phyloP scores from a whole-genome alignment of 2,329 filamentous ascomycete genomes.

The Fusarium sp. region DNA sequence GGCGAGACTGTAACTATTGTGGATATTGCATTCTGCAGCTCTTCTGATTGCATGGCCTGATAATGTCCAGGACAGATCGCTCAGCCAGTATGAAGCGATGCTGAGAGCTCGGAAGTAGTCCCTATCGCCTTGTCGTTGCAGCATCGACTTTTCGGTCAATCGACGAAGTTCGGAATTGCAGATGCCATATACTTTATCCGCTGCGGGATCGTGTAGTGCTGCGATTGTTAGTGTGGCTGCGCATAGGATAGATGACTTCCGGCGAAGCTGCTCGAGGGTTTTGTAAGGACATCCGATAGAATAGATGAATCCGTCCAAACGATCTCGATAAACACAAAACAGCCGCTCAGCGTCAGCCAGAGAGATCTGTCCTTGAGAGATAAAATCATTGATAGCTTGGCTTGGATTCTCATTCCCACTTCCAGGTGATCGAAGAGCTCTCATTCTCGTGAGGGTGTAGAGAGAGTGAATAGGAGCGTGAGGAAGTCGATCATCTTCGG shows the following conservation, averaged over 20 bases:
- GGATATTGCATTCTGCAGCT: slow-evolving; percentile 60
- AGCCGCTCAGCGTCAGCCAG: slow-evolving; percentile 61
- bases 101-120: slow-evolving; percentile 69
- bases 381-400: slow-evolving; percentile 47
- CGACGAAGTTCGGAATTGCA: slow-evolving; percentile 63
- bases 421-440: slow-evolving; percentile 50
- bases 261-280: slow-evolving; percentile 62
- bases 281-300: slow-evolving; percentile 62
- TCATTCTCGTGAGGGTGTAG: slow-evolving; percentile 51
- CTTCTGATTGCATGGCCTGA: slow-evolving; percentile 64
- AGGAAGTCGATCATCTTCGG: slow-evolving; percentile 49
- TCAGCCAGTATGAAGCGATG: slow-evolving; percentile 69
- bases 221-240: slow-evolving; percentile 67
- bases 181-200: slow-evolving; percentile 60
- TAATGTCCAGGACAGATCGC: slow-evolving; percentile 70
- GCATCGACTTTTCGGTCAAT: slow-evolving; percentile 59
- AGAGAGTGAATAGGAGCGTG: slow-evolving; percentile 53
- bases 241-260: slow-evolving; percentile 64
- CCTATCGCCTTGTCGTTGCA: slow-evolving; percentile 48
- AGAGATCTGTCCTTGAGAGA: slow-evolving; percentile 54
- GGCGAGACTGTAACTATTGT: slow-evolving; percentile 54
- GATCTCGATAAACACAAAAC: slow-evolving; percentile 60
- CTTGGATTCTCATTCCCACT: slow-evolving; percentile 28
- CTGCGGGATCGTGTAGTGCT: slow-evolving; percentile 65
- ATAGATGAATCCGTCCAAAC: slow-evolving; percentile 63